Evolutionary conservation across 2,329 filamentous ascomycete genomes (phyloP), one percentile per base, ranked within the genome.

Genomic region (Nemania bipapillata): DNA sequence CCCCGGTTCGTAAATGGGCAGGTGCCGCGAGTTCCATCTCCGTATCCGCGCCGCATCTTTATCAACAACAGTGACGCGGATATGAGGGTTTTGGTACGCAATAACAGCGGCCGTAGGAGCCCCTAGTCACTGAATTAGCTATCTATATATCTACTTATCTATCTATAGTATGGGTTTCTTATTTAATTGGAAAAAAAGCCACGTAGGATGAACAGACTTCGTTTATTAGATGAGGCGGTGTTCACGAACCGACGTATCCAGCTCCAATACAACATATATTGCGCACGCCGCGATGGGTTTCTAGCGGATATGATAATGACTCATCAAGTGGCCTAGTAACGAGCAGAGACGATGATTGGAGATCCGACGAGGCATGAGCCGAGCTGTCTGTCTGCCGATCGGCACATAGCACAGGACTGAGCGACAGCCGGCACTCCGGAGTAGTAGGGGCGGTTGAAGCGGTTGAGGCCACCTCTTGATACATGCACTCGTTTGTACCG

Each of bases 1-100:
- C 11, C 89, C 90, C 0, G 91, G 90, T 80, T 95, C 92, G 79
- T 92, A 90, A 70, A 94, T 92, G 50, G 92, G 92, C 17, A 93
- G 86, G 71, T 91, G 86, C 52, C 85, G 83, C 1, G 91, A 92
- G 74, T 92, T 91, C 92, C 92, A 95, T 68, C 87, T 86, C 57
- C 84, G 85, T 70, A 94, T 92, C 53, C 91, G 87, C 45, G 78
- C 80, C 59, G 83, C 83, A 77, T 92, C 89, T 68, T 87, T 83
- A 77, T 94, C 92, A 40, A 94, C 89, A n/a, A 94, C 91, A 22
- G 89, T 92, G 47, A 94, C 90, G 55, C 84, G 84, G 73, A 93
- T 86, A 63, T 89, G 80, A 1, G 91, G 91, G 78, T 93, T 93
- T 72, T 92, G 87, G 75, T 89, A 86, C 24, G 92, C 92, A 65